Evolutionary conservation across 2,329 filamentous ascomycete species (phyloP), one percentile per base, ranked within the genome.

Genomic region (Neonectria hederae): DNA sequence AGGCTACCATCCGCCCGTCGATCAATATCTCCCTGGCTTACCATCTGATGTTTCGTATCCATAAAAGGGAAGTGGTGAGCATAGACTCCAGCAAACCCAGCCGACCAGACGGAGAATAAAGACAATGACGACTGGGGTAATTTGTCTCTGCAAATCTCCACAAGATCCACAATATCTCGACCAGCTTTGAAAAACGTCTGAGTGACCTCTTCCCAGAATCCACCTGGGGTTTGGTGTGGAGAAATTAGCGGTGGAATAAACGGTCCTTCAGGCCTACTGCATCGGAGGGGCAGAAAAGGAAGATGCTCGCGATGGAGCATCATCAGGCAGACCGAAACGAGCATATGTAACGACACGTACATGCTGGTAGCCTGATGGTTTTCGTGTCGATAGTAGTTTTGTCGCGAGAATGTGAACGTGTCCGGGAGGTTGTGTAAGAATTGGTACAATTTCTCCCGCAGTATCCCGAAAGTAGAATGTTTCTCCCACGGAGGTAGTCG

Each of bases 111-210:
- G 2, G 89, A 86, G 72, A 91, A 92, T 4, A 87, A 83, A 4
- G 90, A 84, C 35, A 92, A 83, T 0, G 90, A 89, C 1, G 90
- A 92, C 75, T 92, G 87, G 1, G 89, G 87, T 2, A 92, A 79
- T 59, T 86, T 86, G 59, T 86, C 83, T 58, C 86, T 83, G 71
- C 87, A 90, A 4, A 88, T 86, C 14, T 86, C 83, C 17, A 91
- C 84, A 28, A 93, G 79, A 58, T 91, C 85, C 46, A 90, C 83
- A 63, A 92, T 89, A 24, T 89, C 85, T 54, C 83, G 83, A 6
- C 87, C 87, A 3, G 89, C 84, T 62, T 81, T 83, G 76, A 91
- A 93, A 58, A 90, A 84, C 53, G 86, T 82, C 40, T 86, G 82
- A 4, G 90, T 88, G 68, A 86, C 89, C 13, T 84, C 78, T 48